Evolutionary conservation across 345 rosid species (phyloP).

Genomic region (Firmiana major): DNA sequence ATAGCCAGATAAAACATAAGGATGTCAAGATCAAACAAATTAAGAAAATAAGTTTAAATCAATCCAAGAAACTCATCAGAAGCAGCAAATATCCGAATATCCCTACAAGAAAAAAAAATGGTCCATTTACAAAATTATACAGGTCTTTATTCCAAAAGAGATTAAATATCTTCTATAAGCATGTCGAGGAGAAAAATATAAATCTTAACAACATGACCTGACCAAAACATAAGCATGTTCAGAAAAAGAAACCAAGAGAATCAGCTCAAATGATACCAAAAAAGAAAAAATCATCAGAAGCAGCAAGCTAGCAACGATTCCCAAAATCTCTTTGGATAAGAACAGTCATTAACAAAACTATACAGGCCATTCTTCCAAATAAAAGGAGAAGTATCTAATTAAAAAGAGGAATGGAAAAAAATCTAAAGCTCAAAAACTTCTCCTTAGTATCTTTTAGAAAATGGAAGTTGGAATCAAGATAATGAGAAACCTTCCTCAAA

Average conservation of each 20-base stretch:
- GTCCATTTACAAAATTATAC: neutral
- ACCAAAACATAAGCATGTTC: neutral
- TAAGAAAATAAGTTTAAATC: neutral
- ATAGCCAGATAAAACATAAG: neutral
- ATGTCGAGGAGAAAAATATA: neutral
- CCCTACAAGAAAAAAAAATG: neutral
- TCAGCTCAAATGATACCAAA: neutral
- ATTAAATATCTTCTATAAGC: neutral
- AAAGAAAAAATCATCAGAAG: neutral
- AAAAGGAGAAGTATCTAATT: neutral
- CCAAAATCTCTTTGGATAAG: neutral
- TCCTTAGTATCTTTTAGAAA: neutral
- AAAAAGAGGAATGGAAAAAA: neutral
- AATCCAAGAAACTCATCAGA: conserved; percentile 3
- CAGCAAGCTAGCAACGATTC: neutral
- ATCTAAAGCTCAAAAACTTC: neutral
- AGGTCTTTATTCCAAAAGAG: neutral
- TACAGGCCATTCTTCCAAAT: neutral
- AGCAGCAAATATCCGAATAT: neutral
- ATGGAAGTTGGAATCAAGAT: neutral
- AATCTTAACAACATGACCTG: neutral
- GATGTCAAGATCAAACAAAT: neutral
- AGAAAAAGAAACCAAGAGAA: neutral
- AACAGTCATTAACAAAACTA: neutral
- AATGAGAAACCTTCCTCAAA: neutral